Evolutionary conservation across 441 rosid species (phyloP), one percentile per base, ranked within the genome.

Genomic region (Populus hybrid): DNA sequence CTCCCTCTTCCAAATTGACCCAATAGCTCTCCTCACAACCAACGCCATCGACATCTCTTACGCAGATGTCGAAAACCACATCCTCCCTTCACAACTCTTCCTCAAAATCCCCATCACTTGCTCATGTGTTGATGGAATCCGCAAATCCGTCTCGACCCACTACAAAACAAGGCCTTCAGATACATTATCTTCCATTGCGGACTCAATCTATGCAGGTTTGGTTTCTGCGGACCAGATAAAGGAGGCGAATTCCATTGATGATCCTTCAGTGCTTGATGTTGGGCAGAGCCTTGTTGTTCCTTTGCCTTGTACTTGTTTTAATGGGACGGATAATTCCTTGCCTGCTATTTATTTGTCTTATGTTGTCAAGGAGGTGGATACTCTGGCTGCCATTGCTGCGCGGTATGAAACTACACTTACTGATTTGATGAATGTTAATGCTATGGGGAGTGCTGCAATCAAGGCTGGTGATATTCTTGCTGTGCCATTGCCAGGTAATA

Each of bases 111-210:
- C 98, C 65, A 85, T 93, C 77, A 68, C 81, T 21, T 95, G 98
- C 79, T 85, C 98, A 68, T 95, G 98, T 53, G 92, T 91, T 71
- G 97, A 95, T 81, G 97, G 98, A 16, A 95, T 95, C 67, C 83
- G 92, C 1, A 95, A 95, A 80, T 93, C 97, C 7, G 79, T 89
- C 30, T 84, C 98, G 4, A 93, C 95, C 18, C 89, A 64, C 65
- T 95, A 95, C 90, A 93, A 91, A 80, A 90, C 97, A 7, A 91
- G 95, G 5, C 92, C 97, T 19, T 91, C 93, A 3, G 98, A 95
- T 75, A 89, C 98, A 3, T 70, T 95, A 18, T 67, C 87, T 9
- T 81, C 89, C 0, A 93, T 95, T 53, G 85, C 97, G 0, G 91
- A 82, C 78, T 89, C 91, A 23, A 82, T 93, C 67, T 95, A 91